phyloP scores from a whole-genome alignment of 1,284 basidiomycete species.

The Pholiota adiposa region DNA sequence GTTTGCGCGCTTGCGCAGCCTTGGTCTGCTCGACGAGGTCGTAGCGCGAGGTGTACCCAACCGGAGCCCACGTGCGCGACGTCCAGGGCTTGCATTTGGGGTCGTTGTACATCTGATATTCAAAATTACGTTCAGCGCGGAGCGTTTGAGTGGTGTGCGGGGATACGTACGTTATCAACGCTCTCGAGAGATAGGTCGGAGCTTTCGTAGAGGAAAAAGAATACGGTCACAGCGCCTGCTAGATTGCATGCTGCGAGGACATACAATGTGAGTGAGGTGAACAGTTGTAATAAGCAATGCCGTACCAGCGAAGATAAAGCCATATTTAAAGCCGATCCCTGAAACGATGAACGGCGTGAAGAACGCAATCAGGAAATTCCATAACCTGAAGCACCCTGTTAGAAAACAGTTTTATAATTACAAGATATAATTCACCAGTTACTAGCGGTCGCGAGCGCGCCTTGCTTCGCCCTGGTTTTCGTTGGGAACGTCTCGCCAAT shows the following conservation, averaged over 20 bases:
- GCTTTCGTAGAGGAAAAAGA: conserved; percentile 80
- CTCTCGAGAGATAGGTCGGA: conserved; percentile 71
- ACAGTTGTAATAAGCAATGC: background rate
- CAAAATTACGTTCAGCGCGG: too few species aligned
- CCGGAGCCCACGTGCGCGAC: conserved; percentile 58
- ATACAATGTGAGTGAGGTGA: too few species aligned
- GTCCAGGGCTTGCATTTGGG: conserved; percentile 71
- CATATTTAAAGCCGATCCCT: conserved; percentile 67
- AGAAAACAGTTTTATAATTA: background rate
- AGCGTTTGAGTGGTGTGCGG: too few species aligned
- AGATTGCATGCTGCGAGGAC: conserved; percentile 53
- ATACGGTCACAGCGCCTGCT: conserved; percentile 67
- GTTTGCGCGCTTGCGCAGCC: conserved; percentile 30
- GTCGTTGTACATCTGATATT: conserved; percentile 72
- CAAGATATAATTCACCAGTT: conserved; percentile 35
- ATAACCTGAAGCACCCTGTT: conserved; percentile 47
- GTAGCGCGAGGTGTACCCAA: conserved; percentile 46
- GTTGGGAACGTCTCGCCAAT: conserved; percentile 82
- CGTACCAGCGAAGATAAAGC: conserved; percentile 72
- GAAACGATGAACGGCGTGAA: conserved; percentile 72
- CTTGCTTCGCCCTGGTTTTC: conserved; percentile 77
- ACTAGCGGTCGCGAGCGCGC: conserved; percentile 67
- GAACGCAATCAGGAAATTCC: conserved; percentile 80
- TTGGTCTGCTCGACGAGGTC: conserved; percentile 44
- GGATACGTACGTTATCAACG: conserved; percentile 56